Evolutionary conservation across 495 filamentous ascomycete species (phyloP).

Genomic region (Trypethelium eluteriae): DNA sequence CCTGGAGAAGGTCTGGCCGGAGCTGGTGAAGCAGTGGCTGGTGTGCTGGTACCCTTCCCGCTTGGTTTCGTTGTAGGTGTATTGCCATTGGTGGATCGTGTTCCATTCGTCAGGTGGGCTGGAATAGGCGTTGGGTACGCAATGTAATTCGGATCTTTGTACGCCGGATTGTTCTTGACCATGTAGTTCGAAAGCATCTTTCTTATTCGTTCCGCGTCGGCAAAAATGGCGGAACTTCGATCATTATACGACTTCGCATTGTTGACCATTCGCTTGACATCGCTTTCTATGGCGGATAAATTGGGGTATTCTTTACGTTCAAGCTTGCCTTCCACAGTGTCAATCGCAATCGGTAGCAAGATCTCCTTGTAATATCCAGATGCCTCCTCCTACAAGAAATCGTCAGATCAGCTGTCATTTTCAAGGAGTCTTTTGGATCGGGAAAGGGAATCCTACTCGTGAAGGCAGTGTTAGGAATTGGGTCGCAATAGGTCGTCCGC

Average conservation of each 20-base stretch:
- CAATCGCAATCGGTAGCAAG: slow-evolving; percentile 64
- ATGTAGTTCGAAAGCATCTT: slow-evolving; percentile 70
- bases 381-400: slow-evolving; percentile 40
- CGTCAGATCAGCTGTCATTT: not conserved
- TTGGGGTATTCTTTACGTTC: slow-evolving; percentile 52
- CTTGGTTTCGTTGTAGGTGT: slow-evolving; percentile 12
- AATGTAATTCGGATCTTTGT: slow-evolving; percentile 52
- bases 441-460: slow-evolving; percentile 31
- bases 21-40: slow-evolving; percentile 3
- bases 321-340: slow-evolving; percentile 66
- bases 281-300: slow-evolving; percentile 58
- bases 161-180: slow-evolving; percentile 67
- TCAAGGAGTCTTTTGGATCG: not conserved
- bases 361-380: slow-evolving; percentile 69
- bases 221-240: slow-evolving; percentile 55
- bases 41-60: not conserved
- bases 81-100: slow-evolving; percentile 17
- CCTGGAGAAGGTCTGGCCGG: not conserved
- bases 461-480: slow-evolving; percentile 64
- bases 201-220: slow-evolving; percentile 66
- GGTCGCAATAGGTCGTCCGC: slow-evolving; percentile 60
- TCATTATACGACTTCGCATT: slow-evolving; percentile 70
- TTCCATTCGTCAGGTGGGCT: slow-evolving; percentile 20
- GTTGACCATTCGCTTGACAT: slow-evolving; percentile 67
- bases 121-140: slow-evolving; percentile 58